A percentile compares a stretch with the other conserved stretches of the same genome.
Evolutionary conservation across 2,329 filamentous ascomycete genomes (phyloP).

Genomic region (Monosporascus sp.): DNA sequence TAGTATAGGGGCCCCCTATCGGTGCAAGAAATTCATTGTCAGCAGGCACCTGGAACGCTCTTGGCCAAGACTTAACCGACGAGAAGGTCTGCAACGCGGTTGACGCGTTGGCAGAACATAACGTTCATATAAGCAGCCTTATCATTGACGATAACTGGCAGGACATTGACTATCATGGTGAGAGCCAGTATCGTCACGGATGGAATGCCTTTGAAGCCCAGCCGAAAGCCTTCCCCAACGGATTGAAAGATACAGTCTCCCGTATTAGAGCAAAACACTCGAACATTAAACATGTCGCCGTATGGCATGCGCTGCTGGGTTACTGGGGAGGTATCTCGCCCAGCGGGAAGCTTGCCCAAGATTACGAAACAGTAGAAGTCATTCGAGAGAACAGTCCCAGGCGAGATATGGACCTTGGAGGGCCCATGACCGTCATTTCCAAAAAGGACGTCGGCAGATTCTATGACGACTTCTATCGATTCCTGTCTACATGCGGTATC

Average conservation of each 20-base stretch:
- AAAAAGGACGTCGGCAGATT: constrained; percentile 69
- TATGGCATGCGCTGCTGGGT: constrained; percentile 85
- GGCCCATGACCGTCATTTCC: constrained; percentile 67
- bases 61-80: constrained; percentile 79
- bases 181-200: constrained; percentile 51
- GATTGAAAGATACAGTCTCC: constrained; percentile 65
- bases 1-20: background rate
- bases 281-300: constrained; percentile 75
- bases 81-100: constrained; percentile 74
- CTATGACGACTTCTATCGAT: constrained; percentile 88
- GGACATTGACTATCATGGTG: constrained; percentile 52
- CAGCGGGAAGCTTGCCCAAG: constrained; percentile 64
- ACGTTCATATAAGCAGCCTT: constrained; percentile 74
- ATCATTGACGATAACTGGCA: constrained; percentile 99
- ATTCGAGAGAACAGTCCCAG: constrained; percentile 43
- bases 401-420: constrained; percentile 47
- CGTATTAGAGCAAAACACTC: constrained; percentile 65
- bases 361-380: constrained; percentile 69
- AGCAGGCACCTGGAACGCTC: constrained; percentile 80
- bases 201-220: constrained; percentile 89
- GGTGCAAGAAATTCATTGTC: constrained; percentile 2
- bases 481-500: constrained; percentile 67
- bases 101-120: constrained; percentile 61
- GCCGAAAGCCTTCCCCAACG: constrained; percentile 69
- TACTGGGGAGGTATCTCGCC: constrained; percentile 91